Evolutionary conservation across 495 filamentous ascomycete species (phyloP).

Genomic region (Lophiostoma macrostomum): DNA sequence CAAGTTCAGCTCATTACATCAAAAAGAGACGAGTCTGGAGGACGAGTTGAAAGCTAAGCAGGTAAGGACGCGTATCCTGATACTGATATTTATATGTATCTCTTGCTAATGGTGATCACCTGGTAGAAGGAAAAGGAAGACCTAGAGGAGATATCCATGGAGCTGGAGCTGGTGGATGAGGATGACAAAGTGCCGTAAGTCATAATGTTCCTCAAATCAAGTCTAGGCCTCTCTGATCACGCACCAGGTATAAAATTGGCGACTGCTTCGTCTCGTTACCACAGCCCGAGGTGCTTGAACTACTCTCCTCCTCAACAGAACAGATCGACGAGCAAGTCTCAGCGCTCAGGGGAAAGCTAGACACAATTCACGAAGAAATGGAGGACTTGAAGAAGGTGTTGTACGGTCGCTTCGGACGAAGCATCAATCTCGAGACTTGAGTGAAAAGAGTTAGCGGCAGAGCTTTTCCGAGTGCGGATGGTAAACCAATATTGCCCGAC

Average conservation of each 20-base stretch:
- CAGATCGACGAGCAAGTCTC: conserved; percentile 72
- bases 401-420: conserved; percentile 90
- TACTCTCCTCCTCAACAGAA: conserved; percentile 68
- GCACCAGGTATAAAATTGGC: conserved; percentile 95
- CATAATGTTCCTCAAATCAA: neutral
- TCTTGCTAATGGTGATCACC: neutral
- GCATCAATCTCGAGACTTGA: conserved; percentile 93
- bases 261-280: conserved; percentile 90
- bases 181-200: conserved; percentile 86
- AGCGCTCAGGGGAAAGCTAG: conserved; percentile 71
- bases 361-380: conserved; percentile 78
- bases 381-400: conserved; percentile 79
- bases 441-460: neutral
- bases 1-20: conserved; percentile 90
- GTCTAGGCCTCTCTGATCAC: no score
- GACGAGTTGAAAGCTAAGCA: conserved; percentile 79
- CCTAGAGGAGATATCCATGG: conserved; percentile 83
- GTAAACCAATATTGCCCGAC: neutral
- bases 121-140: conserved; percentile 96
- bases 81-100: neutral
- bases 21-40: conserved; percentile 72
- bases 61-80: conserved; percentile 48
- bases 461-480: neutral
- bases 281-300: conserved; percentile 75
- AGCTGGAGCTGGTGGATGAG: conserved; percentile 93